A percentile compares a stretch with the other conserved stretches of the same genome.
Evolutionary conservation across 306 rosid genomes (phyloP).

Genomic region (Fagus crenata): DNA sequence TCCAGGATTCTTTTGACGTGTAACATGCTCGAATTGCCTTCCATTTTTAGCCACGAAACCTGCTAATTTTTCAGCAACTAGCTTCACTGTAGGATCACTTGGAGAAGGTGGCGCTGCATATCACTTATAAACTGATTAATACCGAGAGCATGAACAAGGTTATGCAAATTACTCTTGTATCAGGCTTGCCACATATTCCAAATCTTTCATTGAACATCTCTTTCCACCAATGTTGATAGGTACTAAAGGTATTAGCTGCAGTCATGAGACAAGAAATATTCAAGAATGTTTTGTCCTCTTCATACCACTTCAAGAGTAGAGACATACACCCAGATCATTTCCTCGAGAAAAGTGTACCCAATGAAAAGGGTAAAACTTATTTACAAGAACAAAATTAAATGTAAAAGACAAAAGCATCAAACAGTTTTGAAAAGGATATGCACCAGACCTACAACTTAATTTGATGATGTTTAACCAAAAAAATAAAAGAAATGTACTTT

Average conservation of each 20-base stretch:
- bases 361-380: constrained; percentile 21
- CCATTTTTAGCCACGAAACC: constrained; percentile 99
- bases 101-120: constrained; percentile 98
- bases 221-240: constrained; percentile 94
- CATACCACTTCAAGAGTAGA: constrained; percentile 49
- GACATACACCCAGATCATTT: constrained; percentile 43
- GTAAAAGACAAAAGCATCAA: background rate
- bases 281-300: constrained; percentile 85
- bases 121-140: constrained; percentile 99
- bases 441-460: background rate
- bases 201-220: constrained; percentile 79
- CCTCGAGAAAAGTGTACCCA: constrained; percentile 41
- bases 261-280: constrained; percentile 87
- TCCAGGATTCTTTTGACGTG: constrained; percentile 98
- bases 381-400: background rate
- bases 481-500: background rate
- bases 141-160: constrained; percentile 98
- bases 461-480: background rate
- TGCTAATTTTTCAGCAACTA: constrained; percentile 98
- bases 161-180: constrained; percentile 99
- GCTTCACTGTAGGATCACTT: constrained; percentile 98
- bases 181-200: constrained; percentile 90
- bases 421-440: background rate
- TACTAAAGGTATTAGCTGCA: constrained; percentile 92
- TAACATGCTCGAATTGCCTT: constrained; percentile 94